phyloP scores from a whole-genome alignment of 352 stramenopile species.

The Phytophthora nicotianae region DNA sequence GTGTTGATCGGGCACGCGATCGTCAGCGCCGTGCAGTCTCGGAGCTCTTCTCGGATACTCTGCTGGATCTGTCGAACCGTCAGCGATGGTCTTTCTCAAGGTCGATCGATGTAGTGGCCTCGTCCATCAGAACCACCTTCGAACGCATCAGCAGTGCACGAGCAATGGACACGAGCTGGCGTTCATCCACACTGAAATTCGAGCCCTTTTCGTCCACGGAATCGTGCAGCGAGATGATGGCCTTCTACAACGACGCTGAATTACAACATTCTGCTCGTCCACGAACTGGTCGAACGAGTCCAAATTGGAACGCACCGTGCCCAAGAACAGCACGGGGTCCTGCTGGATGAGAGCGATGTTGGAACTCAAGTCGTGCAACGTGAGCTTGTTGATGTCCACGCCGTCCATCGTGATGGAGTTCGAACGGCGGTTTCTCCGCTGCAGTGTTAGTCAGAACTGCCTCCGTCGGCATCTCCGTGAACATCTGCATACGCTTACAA shows the following conservation, averaged over 20 bases:
- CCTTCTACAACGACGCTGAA: slow-evolving; percentile 18
- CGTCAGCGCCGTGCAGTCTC: slow-evolving; percentile 90
- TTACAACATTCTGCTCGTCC: slow-evolving; percentile 34
- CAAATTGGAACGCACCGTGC: slow-evolving; percentile 89
- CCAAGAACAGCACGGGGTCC: slow-evolving; percentile 92
- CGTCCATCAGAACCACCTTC: slow-evolving; percentile 94
- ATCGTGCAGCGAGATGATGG: slow-evolving; percentile 93
- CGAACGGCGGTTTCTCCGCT: slow-evolving; percentile 4
- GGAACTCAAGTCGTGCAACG: slow-evolving; percentile 37
- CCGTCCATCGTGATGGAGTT: slow-evolving; percentile 87
- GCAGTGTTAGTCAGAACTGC: slow-evolving; percentile 12
- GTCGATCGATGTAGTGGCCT: slow-evolving; percentile 94
- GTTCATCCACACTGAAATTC: slow-evolving; percentile 95
- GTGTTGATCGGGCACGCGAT: slow-evolving; percentile 94
- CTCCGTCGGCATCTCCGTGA: slow-evolving; percentile 21
- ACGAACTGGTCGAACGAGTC: slow-evolving; percentile 72
- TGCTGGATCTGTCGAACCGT: slow-evolving; percentile 68
- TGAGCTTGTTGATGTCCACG: slow-evolving; percentile 63
- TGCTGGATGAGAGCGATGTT: slow-evolving; percentile 74
- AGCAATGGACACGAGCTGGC: slow-evolving; percentile 96
- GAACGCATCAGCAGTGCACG: slow-evolving; percentile 90
- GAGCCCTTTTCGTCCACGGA: slow-evolving; percentile 90
- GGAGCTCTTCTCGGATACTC: slow-evolving; percentile 92
- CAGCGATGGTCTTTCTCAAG: too few relatives aligned
- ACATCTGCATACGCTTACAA: slow-evolving; percentile 20